Evolutionary conservation across 441 rosid species (phyloP).

Genomic region (Jatropha podagrica): DNA sequence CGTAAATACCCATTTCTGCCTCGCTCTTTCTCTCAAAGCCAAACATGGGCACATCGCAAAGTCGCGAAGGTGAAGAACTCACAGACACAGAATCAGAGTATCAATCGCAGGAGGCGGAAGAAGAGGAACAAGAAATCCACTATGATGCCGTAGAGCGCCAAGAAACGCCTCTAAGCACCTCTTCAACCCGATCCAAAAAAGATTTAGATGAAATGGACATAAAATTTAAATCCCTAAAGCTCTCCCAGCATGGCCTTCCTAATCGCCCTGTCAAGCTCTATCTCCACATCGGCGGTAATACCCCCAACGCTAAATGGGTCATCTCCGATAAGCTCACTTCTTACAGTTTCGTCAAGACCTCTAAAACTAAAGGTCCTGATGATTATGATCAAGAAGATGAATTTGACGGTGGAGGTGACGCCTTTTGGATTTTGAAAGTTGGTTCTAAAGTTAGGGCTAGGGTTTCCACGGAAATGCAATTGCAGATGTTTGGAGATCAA

Average conservation of each 20-base stretch:
- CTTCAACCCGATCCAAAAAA: conserved; percentile 37
- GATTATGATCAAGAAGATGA: conserved; percentile 38
- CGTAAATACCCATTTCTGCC: not conserved
- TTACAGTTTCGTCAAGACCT: conserved; percentile 42
- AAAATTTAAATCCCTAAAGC: conserved; percentile 68
- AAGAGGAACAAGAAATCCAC: conserved; percentile 39
- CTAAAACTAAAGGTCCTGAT: conserved; percentile 35
- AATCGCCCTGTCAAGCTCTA: conserved; percentile 63
- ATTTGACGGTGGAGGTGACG: conserved; percentile 30
- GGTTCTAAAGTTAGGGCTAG: conserved; percentile 59
- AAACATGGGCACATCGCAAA: conserved; percentile 74
- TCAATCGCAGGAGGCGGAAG: conserved; percentile 40
- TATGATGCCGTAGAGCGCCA: conserved; percentile 50
- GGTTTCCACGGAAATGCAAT: conserved; percentile 64
- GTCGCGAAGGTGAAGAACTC: conserved; percentile 75
- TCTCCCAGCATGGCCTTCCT: conserved; percentile 32
- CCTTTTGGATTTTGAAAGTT: conserved; percentile 67
- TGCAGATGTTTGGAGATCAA: conserved; percentile 69
- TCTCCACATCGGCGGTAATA: conserved; percentile 76
- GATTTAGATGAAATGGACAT: conserved; percentile 76
- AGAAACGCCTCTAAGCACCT: conserved; percentile 28
- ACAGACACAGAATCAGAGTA: conserved; percentile 69
- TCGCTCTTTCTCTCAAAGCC: not conserved
- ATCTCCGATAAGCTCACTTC: conserved; percentile 63
- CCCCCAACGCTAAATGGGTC: conserved; percentile 91